Percentiles rank a stretch among this genome's conserved stretches.
Conservation (phyloP, 164 flowering plant species). For the Liquidambar formosana region DNA sequence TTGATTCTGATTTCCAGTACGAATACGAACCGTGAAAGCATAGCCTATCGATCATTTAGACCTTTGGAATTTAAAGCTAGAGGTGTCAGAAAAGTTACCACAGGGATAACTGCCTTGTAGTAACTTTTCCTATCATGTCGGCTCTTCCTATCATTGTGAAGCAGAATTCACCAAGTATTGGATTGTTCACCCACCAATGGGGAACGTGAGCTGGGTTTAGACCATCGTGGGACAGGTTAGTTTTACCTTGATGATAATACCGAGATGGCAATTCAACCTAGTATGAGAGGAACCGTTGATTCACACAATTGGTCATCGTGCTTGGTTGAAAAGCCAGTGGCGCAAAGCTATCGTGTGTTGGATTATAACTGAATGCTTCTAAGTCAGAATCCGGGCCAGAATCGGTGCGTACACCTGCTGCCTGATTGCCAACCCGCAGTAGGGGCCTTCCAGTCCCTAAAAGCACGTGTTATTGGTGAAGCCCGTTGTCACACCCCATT, state of each 20-base stretch:
- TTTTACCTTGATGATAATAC: too few relatives aligned
- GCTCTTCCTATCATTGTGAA: too few relatives aligned
- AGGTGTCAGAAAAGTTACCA: background rate
- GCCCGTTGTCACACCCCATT: too few relatives aligned
- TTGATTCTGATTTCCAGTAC: too few relatives aligned
- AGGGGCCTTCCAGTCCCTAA: constrained; percentile 12
- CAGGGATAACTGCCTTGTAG: too few relatives aligned
- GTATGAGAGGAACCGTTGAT: too few relatives aligned
- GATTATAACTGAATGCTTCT: constrained; percentile 22
- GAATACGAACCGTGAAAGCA: background rate
- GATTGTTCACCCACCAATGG: too few relatives aligned
- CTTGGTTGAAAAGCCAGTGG: constrained; percentile 17
- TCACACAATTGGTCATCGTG: constrained; percentile 18
- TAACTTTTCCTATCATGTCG: too few relatives aligned
- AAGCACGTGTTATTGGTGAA: constrained; percentile 3
- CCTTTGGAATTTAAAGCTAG: background rate
- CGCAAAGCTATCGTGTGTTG: constrained; percentile 13
- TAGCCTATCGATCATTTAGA: background rate
- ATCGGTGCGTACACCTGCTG: constrained; percentile 14
- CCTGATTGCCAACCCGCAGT: constrained; percentile 8
- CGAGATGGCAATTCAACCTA: too few relatives aligned
- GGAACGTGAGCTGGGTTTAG: too few relatives aligned
- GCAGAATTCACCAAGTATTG: too few relatives aligned
- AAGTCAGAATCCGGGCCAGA: constrained; percentile 24
- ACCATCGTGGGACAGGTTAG: too few relatives aligned